Percentiles rank a stretch among this genome's conserved stretches.
These are phyloP conservation scores for Euphorbia schlechtendalii DNA, from an alignment of 441 rosid species.

Conservation along the genomic window DNA sequence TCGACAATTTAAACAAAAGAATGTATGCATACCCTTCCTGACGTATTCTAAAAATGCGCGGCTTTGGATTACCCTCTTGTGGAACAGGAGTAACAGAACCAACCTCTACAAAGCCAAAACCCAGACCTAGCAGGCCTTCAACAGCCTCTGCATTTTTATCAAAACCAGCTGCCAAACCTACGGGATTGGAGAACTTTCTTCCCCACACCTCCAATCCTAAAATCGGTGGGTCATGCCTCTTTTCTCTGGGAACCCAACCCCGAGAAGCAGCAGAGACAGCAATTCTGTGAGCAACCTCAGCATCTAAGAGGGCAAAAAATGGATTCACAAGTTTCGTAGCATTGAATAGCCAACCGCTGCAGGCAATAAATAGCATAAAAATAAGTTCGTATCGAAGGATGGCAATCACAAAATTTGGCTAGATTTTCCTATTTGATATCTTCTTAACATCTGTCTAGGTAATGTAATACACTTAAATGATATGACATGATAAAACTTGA, in stretches of 20 bases:
- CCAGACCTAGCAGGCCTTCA: slow-evolving; percentile 81
- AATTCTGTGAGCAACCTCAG: slow-evolving; percentile 78
- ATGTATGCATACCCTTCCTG: slow-evolving; percentile 57
- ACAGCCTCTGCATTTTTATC: slow-evolving; percentile 98
- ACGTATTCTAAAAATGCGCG: slow-evolving; percentile 88
- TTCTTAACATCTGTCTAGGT: neutral
- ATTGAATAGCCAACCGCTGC: slow-evolving; percentile 92
- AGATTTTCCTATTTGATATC: neutral
- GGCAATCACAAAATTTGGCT: neutral
- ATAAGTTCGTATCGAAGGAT: slow-evolving; percentile 7
- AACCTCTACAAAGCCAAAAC: slow-evolving; percentile 96
- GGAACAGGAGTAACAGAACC: slow-evolving; percentile 97
- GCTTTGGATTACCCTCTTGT: slow-evolving; percentile 92
- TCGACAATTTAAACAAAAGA: neutral
- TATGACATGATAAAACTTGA: neutral
- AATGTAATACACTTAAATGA: neutral
- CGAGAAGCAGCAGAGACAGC: slow-evolving; percentile 90
- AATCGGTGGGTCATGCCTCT: slow-evolving; percentile 69
- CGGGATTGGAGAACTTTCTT: slow-evolving; percentile 90
- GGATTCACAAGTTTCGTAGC: slow-evolving; percentile 94
- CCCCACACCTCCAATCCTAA: slow-evolving; percentile 94
- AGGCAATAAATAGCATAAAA: slow-evolving; percentile 15
- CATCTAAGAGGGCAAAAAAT: slow-evolving; percentile 87
- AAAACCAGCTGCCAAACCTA: slow-evolving; percentile 97
- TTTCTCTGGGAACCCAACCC: slow-evolving; percentile 98